phyloP scores from a whole-genome alignment of 2,329 filamentous ascomycete species.

The Coleophoma cylindrospora region DNA sequence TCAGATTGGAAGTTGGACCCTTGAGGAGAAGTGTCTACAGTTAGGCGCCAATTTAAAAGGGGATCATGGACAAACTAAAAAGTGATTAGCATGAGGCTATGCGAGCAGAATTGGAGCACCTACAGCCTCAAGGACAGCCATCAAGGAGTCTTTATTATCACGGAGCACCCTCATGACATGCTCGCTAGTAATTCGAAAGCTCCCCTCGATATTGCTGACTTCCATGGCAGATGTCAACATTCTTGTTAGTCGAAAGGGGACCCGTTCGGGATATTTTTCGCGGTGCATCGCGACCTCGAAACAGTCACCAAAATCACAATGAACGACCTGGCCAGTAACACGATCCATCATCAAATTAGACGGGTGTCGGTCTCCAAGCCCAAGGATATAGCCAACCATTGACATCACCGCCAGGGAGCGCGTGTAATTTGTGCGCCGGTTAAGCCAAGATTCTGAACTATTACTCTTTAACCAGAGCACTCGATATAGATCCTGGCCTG shows the following conservation, averaged over 20 bases:
- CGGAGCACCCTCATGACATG: conserved; percentile 96
- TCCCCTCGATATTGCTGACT: conserved; percentile 98
- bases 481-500: conserved; percentile 94
- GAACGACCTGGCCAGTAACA: conserved; percentile 92
- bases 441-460: conserved; percentile 95
- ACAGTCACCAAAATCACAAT: conserved; percentile 99
- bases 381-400: conserved; percentile 99
- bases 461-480: conserved; percentile 99
- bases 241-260: conserved; percentile 93
- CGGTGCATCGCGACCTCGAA: conserved; percentile 99
- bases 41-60: conserved; percentile 91
- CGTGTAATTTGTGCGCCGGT: conserved; percentile 97
- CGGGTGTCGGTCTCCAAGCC: conserved; percentile 91
- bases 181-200: conserved; percentile 96
- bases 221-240: conserved; percentile 99
- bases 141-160: conserved; percentile 96
- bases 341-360: conserved; percentile 97
- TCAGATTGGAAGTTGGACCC: conserved; percentile 65
- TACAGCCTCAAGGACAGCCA: conserved; percentile 96
- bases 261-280: conserved; percentile 96
- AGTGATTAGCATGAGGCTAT: conserved; percentile 12
- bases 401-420: conserved; percentile 97
- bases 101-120: conserved; percentile 35
- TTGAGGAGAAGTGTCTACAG: conserved; percentile 51
- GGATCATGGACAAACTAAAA: conserved; percentile 94